These are phyloP conservation scores for Lasiodiplodia citricola DNA, from an alignment of 2,329 filamentous ascomycete genomes.

Conservation along the genomic window DNA sequence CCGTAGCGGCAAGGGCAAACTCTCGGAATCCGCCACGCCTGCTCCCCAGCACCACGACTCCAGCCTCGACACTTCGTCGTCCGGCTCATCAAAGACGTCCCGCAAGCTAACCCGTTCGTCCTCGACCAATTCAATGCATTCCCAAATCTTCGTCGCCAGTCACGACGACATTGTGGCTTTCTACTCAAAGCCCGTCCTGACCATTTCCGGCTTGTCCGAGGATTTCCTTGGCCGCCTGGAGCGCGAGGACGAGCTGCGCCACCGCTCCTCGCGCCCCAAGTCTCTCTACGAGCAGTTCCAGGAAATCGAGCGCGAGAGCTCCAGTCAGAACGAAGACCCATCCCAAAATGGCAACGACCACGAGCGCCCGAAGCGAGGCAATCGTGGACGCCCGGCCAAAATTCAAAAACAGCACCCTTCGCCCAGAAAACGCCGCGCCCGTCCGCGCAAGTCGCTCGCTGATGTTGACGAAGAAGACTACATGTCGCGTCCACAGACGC, in stretches of 20 bases:
- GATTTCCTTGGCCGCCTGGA: constrained; percentile 19
- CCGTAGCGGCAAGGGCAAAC: constrained; percentile 27
- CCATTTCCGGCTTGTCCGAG: constrained; percentile 39
- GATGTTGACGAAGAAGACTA: constrained; percentile 41
- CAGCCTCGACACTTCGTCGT: constrained; percentile 18
- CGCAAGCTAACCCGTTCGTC: constrained; percentile 40
- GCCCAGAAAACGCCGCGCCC: constrained; percentile 37
- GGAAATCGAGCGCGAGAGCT: constrained; percentile 25
- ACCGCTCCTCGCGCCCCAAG: constrained; percentile 16
- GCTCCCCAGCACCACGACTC: constrained; percentile 20
- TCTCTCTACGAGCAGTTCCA: constrained; percentile 25
- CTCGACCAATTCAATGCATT: constrained; percentile 42
- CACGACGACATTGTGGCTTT: constrained; percentile 35
- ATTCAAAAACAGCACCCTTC: constrained; percentile 33
- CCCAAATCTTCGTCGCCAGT: constrained; percentile 32
- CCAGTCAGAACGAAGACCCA: constrained; percentile 21
- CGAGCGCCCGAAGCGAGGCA: constrained; percentile 25
- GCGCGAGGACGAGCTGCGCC: constrained; percentile 17
- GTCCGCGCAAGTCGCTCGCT: constrained; percentile 41
- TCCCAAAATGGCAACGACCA: constrained; percentile 25
- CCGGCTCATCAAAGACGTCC: constrained; percentile 29
- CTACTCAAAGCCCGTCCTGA: constrained; percentile 41
- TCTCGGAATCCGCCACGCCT: constrained; percentile 25
- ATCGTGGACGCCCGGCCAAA: constrained; percentile 21
- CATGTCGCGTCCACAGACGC: constrained; percentile 42